These are phyloP conservation scores for Colletotrichum somersetense DNA, from an alignment of 2,329 filamentous ascomycete species.

Conservation along the genomic window DNA sequence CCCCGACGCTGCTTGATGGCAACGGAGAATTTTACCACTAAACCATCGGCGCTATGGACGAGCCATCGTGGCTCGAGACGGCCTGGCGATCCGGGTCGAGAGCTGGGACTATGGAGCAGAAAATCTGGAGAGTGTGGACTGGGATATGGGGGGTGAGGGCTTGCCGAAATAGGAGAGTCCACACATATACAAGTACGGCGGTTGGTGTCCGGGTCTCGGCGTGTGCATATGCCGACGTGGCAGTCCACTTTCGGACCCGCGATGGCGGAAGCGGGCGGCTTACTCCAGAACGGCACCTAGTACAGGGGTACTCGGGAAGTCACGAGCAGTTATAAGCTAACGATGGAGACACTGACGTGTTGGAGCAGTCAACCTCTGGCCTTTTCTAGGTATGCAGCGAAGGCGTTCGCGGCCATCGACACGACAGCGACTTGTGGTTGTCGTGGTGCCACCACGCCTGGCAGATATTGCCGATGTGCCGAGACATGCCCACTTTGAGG, in stretches of 20 bases:
- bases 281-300: neutral
- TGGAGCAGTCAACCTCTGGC: neutral
- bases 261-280: neutral
- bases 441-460: neutral
- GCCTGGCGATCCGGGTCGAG: rapidly evolving
- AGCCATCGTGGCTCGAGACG: too few species aligned
- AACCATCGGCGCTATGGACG: constrained; percentile 6
- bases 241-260: neutral
- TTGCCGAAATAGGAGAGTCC: neutral
- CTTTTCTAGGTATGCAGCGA: neutral
- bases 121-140: neutral
- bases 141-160: constrained; percentile 6
- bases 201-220: constrained; percentile 1
- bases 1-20: constrained; percentile 24
- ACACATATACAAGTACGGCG: neutral
- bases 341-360: neutral
- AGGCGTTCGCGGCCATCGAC: neutral
- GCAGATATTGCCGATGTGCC: constrained; percentile 16
- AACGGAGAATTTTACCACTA: constrained; percentile 32
- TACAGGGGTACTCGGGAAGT: too few species aligned
- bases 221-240: neutral
- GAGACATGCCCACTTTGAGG: constrained; percentile 6
- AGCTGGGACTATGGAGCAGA: neutral
- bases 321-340: too few species aligned
- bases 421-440: neutral